Evolutionary conservation across 768 basidiomycete species (phyloP).

Genomic region (Cubamyces sp.): DNA sequence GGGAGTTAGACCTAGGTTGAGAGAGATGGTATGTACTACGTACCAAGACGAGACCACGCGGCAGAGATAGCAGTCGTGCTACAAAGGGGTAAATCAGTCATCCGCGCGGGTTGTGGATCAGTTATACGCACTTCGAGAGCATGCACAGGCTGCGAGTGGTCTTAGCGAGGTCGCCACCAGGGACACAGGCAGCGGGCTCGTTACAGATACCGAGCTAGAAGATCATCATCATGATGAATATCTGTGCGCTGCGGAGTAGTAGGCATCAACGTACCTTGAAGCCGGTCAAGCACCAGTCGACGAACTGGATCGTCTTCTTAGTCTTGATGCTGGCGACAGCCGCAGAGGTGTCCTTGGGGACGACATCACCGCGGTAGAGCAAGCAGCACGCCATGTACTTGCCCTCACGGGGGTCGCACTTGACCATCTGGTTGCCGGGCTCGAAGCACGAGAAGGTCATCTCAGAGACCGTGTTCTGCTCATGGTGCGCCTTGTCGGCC

Average conservation of each 20-base stretch:
- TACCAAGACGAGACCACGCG: constrained; percentile 89
- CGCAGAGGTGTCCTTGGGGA: constrained; percentile 93
- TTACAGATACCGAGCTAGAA: constrained; percentile 93
- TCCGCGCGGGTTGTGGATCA: neutral
- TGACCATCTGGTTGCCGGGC: constrained; percentile 94
- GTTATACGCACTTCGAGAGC: constrained; percentile 77
- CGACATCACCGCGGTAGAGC: constrained; percentile 95
- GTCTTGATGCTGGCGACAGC: constrained; percentile 96
- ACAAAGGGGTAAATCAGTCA: neutral
- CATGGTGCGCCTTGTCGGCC: constrained; percentile 93
- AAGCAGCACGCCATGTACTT: constrained; percentile 98
- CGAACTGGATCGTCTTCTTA: constrained; percentile 97
- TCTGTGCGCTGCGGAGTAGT: constrained; percentile 15
- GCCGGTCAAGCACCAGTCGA: constrained; percentile 98
- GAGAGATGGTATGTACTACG: constrained; percentile 23
- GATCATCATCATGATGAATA: constrained; percentile 24
- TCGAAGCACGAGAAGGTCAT: constrained; percentile 99
- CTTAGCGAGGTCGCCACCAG: constrained; percentile 95
- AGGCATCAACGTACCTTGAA: constrained; percentile 64
- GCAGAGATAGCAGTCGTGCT: constrained; percentile 93
- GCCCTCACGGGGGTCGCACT: constrained; percentile 95
- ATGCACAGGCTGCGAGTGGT: constrained; percentile 94
- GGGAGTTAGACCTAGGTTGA: neutral
- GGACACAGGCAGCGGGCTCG: constrained; percentile 90
- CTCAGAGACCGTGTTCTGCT: constrained; percentile 96